These are phyloP conservation scores for Fusarium sp. DNA, from an alignment of 2,329 filamentous ascomycete genomes.

Conservation along the genomic window DNA sequence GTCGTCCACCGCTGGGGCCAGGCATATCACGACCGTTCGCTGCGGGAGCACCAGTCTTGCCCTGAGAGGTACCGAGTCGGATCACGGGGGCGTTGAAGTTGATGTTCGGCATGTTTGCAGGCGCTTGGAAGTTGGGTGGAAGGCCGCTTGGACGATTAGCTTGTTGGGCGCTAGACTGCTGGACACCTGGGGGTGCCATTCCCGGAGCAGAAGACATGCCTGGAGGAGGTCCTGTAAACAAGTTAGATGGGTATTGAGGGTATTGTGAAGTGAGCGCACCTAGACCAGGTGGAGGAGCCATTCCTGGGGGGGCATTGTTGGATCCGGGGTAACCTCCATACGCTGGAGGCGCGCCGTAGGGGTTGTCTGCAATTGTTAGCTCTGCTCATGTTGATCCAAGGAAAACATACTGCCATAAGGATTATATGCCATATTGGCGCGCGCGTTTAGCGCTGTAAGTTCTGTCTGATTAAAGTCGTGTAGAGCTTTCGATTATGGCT, in stretches of 20 bases:
- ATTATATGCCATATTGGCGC: conserved; percentile 67
- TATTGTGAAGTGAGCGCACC: conserved; percentile 65
- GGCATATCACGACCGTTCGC: conserved; percentile 58
- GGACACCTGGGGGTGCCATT: conserved; percentile 81
- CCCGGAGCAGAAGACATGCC: conserved; percentile 85
- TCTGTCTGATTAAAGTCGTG: conserved; percentile 1
- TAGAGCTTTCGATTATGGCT: not conserved
- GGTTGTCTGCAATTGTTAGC: conserved; percentile 54
- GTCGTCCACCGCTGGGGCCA: conserved; percentile 55
- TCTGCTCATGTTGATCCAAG: not conserved
- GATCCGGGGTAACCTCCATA: conserved; percentile 78
- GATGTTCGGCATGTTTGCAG: conserved; percentile 94
- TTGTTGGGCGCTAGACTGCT: conserved; percentile 78
- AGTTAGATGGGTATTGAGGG: conserved; percentile 32
- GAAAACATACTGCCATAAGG: conserved; percentile 66
- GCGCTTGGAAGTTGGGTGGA: conserved; percentile 86
- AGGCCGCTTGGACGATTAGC: conserved; percentile 84
- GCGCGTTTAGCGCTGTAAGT: conserved; percentile 19
- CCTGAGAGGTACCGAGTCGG: conserved; percentile 82
- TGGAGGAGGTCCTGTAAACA: conserved; percentile 74
- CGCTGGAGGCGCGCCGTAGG: conserved; percentile 80
- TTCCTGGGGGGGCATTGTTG: conserved; percentile 69
- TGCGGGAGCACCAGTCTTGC: conserved; percentile 66
- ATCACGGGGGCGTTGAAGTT: conserved; percentile 98
- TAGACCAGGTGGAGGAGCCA: conserved; percentile 85